Evolutionary conservation across 1,139 yeast genomes (phyloP), one percentile per base, ranked within the genome.

Genomic region (Hemisphaericaspora lyxosophila): DNA sequence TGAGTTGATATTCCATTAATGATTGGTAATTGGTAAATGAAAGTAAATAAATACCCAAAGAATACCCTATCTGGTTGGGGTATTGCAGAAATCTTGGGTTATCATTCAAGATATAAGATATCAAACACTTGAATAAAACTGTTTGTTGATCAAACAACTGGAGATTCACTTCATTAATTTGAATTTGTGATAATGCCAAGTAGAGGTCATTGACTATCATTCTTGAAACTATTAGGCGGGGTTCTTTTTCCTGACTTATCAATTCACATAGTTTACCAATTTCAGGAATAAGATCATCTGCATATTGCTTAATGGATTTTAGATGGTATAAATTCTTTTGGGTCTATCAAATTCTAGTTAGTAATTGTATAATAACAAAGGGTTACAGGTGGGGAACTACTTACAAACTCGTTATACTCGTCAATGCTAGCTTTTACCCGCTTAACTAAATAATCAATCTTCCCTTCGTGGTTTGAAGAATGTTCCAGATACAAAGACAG

Each of bases 71-170:
- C 19, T 34, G 28, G 4, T 17, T 31, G 25, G 34, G 9, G 15
- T 20, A 31, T 19, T 19, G 31, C 8, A 23, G 22, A 12, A 34
- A 30, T 9, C 36, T 23, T 7, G 34, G 26, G 17, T 38, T 34
- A 16, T 39, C 38, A 12, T 24, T 25, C 11, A 43, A 31, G 8
- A 47, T 28, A 28, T 31, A 43, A 4, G 31, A 29, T 14, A 46
- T 36, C 14, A 50, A 40, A 14, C 42, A 41, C 29, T 49, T 48
- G 30, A 47, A 46, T 14, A 42, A 39, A n/a, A 37, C 16, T 2
- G 46, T 45, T 20, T 47, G 46, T 15, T 41, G 44, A 23, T 48
- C 46, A 35, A 48, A 48, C 18, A 49, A 31, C 12, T 29, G 29
- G 32, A 30, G 15, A 15, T 33, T 33, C 7, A 39, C 23, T n/a